These are phyloP conservation scores for Scalesia atractyloides DNA, from an alignment of 129 eudicot genomes.

Conservation along the genomic window DNA sequence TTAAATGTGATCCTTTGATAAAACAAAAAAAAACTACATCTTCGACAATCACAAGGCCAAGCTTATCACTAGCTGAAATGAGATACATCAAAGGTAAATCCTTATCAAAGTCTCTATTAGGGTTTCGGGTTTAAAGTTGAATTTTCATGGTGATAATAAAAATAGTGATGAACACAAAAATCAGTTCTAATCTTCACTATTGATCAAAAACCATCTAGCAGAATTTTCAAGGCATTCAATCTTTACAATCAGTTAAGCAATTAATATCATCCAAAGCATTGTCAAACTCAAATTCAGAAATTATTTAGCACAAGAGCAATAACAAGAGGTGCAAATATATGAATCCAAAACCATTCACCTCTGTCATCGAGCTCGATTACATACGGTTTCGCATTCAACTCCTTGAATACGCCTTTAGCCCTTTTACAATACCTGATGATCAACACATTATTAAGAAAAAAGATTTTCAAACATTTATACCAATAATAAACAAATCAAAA, in stretches of 20 bases:
- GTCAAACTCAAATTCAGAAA: not conserved
- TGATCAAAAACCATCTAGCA: not conserved
- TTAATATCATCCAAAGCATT: slow-evolving; percentile 6
- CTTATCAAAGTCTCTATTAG: not conserved
- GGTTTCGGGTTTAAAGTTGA: not conserved
- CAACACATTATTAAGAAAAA: slow-evolving; percentile 15
- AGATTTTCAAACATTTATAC: not conserved
- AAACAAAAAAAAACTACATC: not conserved
- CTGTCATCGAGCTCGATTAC: slow-evolving; percentile 95
- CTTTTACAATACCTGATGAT: slow-evolving; percentile 78
- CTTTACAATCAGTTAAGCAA: not conserved
- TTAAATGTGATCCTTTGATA: no score
- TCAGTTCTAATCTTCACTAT: not conserved
- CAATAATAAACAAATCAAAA: not conserved
- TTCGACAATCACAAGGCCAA: not conserved
- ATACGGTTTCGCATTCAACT: slow-evolving; percentile 69
- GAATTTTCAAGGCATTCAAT: not conserved
- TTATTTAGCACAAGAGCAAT: not conserved
- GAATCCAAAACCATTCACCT: slow-evolving; percentile 41
- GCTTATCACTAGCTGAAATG: not conserved
- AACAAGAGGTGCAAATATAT: not conserved
- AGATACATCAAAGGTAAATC: not conserved
- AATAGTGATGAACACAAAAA: no score
- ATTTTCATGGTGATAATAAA: not conserved
- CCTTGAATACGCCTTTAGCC: slow-evolving; percentile 86